These are phyloP conservation scores for Sporothrix euskadiensis DNA, from an alignment of 2,329 filamentous ascomycete genomes.

Conservation along the genomic window DNA sequence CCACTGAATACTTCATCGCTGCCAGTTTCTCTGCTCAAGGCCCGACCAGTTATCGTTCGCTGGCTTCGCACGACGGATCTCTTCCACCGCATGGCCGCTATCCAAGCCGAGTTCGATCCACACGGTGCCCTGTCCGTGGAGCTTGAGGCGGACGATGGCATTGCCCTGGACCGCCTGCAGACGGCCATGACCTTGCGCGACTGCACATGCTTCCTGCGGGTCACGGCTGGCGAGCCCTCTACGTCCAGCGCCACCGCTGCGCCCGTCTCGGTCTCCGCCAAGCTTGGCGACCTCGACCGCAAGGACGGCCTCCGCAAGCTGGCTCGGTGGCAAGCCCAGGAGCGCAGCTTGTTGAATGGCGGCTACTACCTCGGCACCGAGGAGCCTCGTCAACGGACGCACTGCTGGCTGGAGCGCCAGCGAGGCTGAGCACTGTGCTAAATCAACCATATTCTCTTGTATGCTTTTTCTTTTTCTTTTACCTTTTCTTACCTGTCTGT, in stretches of 20 bases:
- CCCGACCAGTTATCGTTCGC: constrained; percentile 40
- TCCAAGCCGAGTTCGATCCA: constrained; percentile 39
- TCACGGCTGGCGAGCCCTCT: constrained; percentile 50
- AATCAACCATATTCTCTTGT: not conserved
- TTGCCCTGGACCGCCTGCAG: constrained; percentile 52
- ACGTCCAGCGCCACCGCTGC: constrained; percentile 40
- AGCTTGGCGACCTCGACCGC: constrained; percentile 74
- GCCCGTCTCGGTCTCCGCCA: constrained; percentile 49
- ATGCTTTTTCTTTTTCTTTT: not conserved
- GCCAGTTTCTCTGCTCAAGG: not conserved
- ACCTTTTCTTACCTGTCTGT: constrained; percentile 15
- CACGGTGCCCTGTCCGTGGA: constrained; percentile 24
- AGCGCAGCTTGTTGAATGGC: constrained; percentile 61
- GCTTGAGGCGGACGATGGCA: not conserved
- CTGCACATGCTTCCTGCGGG: constrained; percentile 71
- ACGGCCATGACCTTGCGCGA: constrained; percentile 80
- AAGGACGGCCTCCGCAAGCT: constrained; percentile 69
- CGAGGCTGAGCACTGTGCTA: not conserved
- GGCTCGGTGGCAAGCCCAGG: constrained; percentile 66
- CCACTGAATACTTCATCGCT: not conserved
- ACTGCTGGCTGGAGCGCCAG: constrained; percentile 35
- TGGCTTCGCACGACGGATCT: constrained; percentile 45
- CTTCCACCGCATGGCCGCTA: constrained; percentile 48
- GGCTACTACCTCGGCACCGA: constrained; percentile 62
- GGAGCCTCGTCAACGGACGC: constrained; percentile 32